A percentile compares a stretch with the other conserved stretches of the same genome.
Conservation (phyloP, 1,284 basidiomycete genomes). For the Ganoderma resinaceum region DNA sequence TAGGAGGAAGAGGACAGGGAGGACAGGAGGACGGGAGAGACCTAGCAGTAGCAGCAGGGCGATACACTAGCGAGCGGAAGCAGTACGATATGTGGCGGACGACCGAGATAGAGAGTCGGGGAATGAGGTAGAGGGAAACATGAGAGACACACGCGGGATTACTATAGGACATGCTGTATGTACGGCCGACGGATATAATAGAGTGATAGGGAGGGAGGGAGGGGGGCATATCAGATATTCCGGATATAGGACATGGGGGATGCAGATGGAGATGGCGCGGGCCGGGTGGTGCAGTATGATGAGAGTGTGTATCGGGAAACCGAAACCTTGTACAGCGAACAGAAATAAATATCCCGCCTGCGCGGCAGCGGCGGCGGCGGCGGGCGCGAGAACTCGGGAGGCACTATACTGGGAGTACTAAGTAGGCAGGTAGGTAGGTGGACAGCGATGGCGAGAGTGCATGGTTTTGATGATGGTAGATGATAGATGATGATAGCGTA, state of each 20-base stretch:
- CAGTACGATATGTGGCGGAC: conserved; percentile 6
- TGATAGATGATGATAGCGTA: too few relatives aligned
- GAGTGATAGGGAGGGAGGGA: too few relatives aligned
- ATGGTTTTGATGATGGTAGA: conserved; percentile 1
- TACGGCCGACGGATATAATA: neutral
- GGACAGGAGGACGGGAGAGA: neutral
- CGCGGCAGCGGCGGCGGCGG: neutral
- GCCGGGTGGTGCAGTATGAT: neutral
- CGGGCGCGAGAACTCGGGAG: conserved; percentile 9
- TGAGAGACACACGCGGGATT: neutral
- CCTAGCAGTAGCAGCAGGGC: neutral
- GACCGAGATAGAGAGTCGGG: neutral
- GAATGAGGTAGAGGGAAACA: neutral
- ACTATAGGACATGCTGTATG: conserved; percentile 6
- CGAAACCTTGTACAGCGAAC: conserved; percentile 11
- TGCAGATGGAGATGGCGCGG: neutral
- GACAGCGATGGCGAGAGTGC: conserved; percentile 6
- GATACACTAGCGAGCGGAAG: conserved; percentile 9
- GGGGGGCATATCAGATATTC: neutral
- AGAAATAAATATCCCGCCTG: conserved; percentile 15
- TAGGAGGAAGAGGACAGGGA: neutral
- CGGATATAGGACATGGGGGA: conserved; percentile 1
- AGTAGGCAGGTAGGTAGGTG: neutral
- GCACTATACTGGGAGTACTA: conserved; percentile 6
- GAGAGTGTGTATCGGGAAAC: neutral